phyloP scores from a whole-genome alignment of 306 rosid species.

The Rosa lucieae region DNA sequence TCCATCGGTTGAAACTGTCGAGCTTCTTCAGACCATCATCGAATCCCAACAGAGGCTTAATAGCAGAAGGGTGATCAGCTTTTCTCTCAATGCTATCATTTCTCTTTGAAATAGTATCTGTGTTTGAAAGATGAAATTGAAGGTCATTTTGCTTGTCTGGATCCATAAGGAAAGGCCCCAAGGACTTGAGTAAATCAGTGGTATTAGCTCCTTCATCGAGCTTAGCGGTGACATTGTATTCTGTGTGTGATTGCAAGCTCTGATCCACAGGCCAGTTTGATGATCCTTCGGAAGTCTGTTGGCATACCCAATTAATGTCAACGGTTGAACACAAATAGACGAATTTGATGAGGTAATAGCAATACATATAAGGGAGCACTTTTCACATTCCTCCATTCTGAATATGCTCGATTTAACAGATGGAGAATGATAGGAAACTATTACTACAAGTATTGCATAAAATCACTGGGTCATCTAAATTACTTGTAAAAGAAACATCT shows the following conservation, averaged over 20 bases:
- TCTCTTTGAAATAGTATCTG: slow-evolving; percentile 40
- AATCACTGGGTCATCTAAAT: neutral
- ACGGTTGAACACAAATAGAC: slow-evolving; percentile 9
- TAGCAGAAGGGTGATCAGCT: slow-evolving; percentile 30
- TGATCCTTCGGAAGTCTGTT: slow-evolving; percentile 43
- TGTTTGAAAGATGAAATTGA: slow-evolving; percentile 31
- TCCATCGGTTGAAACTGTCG: slow-evolving; percentile 87
- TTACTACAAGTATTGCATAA: neutral
- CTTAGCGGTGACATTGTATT: slow-evolving; percentile 29
- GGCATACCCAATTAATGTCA: slow-evolving; percentile 24
- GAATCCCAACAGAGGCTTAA: slow-evolving; percentile 41
- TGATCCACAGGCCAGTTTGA: slow-evolving; percentile 45
- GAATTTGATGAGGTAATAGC: slow-evolving; percentile 13
- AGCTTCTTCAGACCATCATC: slow-evolving; percentile 64
- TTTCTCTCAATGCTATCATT: slow-evolving; percentile 40
- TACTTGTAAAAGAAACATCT: neutral
- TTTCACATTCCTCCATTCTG: neutral
- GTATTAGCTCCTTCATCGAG: slow-evolving; percentile 33
- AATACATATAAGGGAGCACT: neutral
- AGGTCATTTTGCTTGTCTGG: slow-evolving; percentile 34
- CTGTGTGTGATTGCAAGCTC: slow-evolving; percentile 27
- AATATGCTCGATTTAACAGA: neutral
- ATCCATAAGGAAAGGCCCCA: slow-evolving; percentile 21
- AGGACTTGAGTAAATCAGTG: slow-evolving; percentile 37
- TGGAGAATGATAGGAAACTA: neutral